Conservation (phyloP, 169 alveolate species). For the Plasmodium cynomolgi region DNA sequence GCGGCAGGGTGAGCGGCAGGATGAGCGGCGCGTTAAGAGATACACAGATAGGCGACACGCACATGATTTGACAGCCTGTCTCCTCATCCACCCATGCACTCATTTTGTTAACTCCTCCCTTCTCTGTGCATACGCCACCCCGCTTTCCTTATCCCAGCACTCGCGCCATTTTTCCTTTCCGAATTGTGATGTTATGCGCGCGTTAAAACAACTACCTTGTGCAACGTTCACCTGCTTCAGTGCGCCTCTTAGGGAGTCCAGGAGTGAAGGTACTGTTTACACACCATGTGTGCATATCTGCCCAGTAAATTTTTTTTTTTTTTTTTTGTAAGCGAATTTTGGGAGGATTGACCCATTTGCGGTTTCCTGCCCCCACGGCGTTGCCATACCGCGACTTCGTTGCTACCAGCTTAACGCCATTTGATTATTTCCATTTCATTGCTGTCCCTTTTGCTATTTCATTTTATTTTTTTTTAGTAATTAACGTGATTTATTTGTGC, state of each 20-base stretch:
- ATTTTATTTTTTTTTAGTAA: constrained; percentile 19
- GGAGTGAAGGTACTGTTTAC: background rate
- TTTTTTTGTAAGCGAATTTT: background rate
- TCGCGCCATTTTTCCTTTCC: background rate
- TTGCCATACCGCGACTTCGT: background rate
- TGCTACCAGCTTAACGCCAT: background rate
- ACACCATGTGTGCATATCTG: background rate
- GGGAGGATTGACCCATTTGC: background rate
- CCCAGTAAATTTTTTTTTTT: background rate
- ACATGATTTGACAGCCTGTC: background rate
- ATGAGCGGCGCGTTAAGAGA: background rate
- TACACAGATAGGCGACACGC: background rate
- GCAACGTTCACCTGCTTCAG: background rate
- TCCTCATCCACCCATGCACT: background rate
- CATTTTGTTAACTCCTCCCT: background rate
- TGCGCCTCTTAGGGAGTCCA: background rate
- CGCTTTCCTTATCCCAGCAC: background rate
- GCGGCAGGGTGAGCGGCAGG: background rate
- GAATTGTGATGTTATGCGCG: background rate
- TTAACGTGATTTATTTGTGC: constrained; percentile 1
- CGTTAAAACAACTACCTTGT: background rate
- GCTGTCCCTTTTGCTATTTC: background rate
- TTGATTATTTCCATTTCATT: background rate
- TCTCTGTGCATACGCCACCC: background rate
- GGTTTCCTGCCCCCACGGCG: background rate